A percentile compares a stretch with the other conserved stretches of the same genome.
Conservation (phyloP, 768 basidiomycete genomes). For the Termitomyces sp. region DNA sequence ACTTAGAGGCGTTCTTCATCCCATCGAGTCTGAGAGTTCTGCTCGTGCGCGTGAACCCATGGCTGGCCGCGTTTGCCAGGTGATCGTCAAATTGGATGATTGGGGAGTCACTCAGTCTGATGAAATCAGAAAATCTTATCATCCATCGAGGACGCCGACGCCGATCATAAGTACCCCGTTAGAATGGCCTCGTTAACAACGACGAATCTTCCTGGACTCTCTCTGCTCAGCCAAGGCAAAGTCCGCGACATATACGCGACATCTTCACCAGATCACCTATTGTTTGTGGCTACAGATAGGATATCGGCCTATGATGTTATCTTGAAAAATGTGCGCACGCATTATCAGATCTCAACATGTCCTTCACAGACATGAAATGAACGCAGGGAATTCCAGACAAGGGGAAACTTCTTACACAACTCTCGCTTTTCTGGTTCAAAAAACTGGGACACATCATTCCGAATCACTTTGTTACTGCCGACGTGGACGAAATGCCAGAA, state of each 20-base stretch:
- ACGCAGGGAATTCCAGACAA: constrained; percentile 90
- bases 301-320: constrained; percentile 98
- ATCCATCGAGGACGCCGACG: neutral
- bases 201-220: constrained; percentile 56
- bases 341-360: neutral
- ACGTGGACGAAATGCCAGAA: constrained; percentile 76
- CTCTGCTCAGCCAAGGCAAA: constrained; percentile 83
- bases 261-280: constrained; percentile 62
- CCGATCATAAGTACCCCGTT: neutral
- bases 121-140: neutral
- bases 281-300: constrained; percentile 93
- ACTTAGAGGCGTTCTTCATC: constrained; percentile 28
- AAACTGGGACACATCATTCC: constrained; percentile 75
- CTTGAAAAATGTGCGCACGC: constrained; percentile 73
- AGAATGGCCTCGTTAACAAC: constrained; percentile 35
- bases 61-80: too few species aligned
- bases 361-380: constrained; percentile 6
- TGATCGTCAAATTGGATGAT: too few species aligned
- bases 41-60: constrained; percentile 59
- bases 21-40: constrained; percentile 81
- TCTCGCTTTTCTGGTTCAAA: constrained; percentile 95
- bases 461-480: constrained; percentile 81
- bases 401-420: constrained; percentile 80
- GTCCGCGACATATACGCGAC: constrained; percentile 91
- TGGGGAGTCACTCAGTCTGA: too few species aligned